Percentiles rank a stretch among this genome's conserved stretches.
Evolutionary conservation across 2,329 filamentous ascomycete species (phyloP).

Genomic region (Aspergillus fructus): DNA sequence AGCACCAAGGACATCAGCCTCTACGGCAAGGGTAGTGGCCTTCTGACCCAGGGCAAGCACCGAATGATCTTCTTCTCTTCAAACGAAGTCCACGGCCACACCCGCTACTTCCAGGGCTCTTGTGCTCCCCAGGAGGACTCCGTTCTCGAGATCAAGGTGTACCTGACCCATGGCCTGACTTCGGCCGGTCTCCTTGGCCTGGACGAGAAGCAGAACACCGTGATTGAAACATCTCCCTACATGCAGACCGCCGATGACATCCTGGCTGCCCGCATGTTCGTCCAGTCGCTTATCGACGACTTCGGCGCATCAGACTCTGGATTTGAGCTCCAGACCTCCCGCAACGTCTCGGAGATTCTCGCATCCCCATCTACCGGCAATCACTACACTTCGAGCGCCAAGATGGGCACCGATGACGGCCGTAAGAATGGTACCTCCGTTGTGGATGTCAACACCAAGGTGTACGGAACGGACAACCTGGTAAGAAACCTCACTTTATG

Average conservation of each 20-base stretch:
- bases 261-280: slow-evolving; percentile 14
- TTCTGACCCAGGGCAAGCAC: slow-evolving; percentile 20
- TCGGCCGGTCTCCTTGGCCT: slow-evolving; percentile 19
- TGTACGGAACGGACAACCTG: slow-evolving; percentile 68
- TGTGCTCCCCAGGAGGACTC: slow-evolving; percentile 16
- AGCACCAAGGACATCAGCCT: slow-evolving; percentile 5
- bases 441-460: slow-evolving; percentile 62
- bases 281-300: slow-evolving; percentile 14
- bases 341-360: slow-evolving; percentile 15
- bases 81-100: slow-evolving; percentile 18
- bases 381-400: slow-evolving; percentile 54
- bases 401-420: slow-evolving; percentile 60
- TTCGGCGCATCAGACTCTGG: slow-evolving; percentile 14
- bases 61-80: slow-evolving; percentile 24
- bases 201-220: slow-evolving; percentile 13
- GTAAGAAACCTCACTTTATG: slow-evolving; percentile 9
- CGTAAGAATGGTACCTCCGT: slow-evolving; percentile 57
- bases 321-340: slow-evolving; percentile 15
- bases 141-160: slow-evolving; percentile 20
- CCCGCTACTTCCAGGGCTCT: slow-evolving; percentile 23
- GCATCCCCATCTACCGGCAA: slow-evolving; percentile 46
- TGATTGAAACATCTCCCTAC: slow-evolving; percentile 15
- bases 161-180: slow-evolving; percentile 23
- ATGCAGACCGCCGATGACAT: slow-evolving; percentile 18
- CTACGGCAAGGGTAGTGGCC: slow-evolving; percentile 11